These are phyloP conservation scores for Colletotrichum tamarilloi DNA, from an alignment of 2,329 filamentous ascomycete species.

Conservation along the genomic window DNA sequence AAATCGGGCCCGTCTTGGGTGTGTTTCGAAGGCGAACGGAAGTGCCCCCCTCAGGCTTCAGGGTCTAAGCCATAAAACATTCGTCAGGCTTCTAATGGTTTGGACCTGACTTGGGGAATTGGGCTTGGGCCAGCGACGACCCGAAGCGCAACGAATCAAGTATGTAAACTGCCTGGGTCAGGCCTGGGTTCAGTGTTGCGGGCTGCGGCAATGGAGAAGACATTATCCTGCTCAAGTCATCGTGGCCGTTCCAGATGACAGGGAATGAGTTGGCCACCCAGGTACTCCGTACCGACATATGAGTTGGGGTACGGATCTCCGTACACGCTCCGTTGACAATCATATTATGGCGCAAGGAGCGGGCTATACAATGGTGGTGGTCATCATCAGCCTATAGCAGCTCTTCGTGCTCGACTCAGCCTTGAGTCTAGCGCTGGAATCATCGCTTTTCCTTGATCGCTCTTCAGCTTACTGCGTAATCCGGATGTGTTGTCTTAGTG, in stretches of 20 bases:
- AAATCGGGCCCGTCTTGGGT: constrained; percentile 38
- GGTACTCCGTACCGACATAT: too few species aligned
- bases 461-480: constrained; percentile 10
- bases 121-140: constrained; percentile 12
- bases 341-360: constrained; percentile 13
- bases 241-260: not conserved
- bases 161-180: not conserved
- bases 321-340: not conserved
- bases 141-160: not conserved
- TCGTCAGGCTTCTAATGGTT: constrained; percentile 32
- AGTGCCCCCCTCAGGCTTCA: constrained; percentile 24
- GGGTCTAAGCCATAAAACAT: constrained; percentile 36
- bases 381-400: constrained; percentile 19
- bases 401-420: constrained; percentile 11
- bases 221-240: not conserved
- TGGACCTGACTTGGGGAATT: constrained; percentile 20
- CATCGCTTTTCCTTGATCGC: constrained; percentile 9
- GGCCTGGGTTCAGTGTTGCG: constrained; percentile 14
- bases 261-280: too few species aligned
- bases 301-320: too few species aligned
- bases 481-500: not conserved
- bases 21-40: constrained; percentile 37
- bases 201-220: not conserved
- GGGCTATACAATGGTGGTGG: constrained; percentile 18
- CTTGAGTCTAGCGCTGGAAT: constrained; percentile 8